Conservation (phyloP, 441 rosid genomes). For the Eruca vesicaria region DNA sequence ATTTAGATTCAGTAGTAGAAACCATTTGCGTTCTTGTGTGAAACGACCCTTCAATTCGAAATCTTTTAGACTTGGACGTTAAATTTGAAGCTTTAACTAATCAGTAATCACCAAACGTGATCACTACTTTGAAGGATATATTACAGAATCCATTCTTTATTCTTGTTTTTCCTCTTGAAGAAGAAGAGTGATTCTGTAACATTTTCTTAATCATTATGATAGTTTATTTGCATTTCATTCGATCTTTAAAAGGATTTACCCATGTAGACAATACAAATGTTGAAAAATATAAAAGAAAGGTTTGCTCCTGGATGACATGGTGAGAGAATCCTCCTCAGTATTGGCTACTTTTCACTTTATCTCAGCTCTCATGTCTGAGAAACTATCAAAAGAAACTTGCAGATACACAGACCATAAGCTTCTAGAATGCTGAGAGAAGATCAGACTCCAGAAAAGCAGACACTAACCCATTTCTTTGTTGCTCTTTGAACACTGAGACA, state of each 20-base stretch:
- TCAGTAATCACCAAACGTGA: background rate
- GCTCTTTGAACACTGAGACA: slow-evolving; percentile 23
- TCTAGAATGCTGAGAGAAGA: background rate
- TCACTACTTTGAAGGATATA: background rate
- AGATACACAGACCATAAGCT: background rate
- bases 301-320: background rate
- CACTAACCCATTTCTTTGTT: slow-evolving; percentile 9
- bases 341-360: too few relatives aligned
- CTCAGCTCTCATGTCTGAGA: too few relatives aligned
- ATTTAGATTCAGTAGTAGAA: background rate
- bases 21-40: background rate
- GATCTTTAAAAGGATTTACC: background rate
- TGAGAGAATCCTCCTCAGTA: too few relatives aligned
- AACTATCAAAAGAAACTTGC: background rate
- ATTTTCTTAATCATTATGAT: background rate
- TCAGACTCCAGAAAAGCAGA: slow-evolving; percentile 14
- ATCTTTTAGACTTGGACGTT: background rate
- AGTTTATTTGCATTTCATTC: background rate
- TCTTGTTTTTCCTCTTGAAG: too few relatives aligned
- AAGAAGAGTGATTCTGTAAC: slow-evolving; percentile 22
- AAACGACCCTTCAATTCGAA: background rate
- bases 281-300: background rate
- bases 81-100: background rate
- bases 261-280: background rate
- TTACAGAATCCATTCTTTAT: too few relatives aligned